Conservation (phyloP, 352 stramenopile genomes). For the Phytophthora foliorum region DNA sequence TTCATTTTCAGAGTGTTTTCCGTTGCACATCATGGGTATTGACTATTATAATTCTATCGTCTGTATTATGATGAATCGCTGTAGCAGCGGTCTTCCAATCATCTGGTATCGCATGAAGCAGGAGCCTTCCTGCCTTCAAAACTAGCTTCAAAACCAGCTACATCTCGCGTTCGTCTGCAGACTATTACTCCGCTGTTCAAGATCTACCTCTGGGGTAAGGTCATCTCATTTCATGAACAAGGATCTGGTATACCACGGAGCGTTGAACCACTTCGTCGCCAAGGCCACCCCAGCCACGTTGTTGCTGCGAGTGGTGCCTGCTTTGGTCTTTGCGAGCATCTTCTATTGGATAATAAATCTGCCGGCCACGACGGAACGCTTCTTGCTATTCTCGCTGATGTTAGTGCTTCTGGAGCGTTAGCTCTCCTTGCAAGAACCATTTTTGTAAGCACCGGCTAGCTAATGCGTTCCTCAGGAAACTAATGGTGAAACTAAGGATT, state of each 20-base stretch:
- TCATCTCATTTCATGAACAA: constrained; percentile 75
- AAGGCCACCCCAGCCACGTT: constrained; percentile 82
- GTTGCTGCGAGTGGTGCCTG: constrained; percentile 77
- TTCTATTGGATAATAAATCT: constrained; percentile 92
- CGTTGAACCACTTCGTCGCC: constrained; percentile 84
- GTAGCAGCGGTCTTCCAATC: constrained; percentile 58
- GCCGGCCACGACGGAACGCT: constrained; percentile 63
- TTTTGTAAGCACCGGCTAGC: too few species aligned
- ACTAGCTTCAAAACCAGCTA: background rate
- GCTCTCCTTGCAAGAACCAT: too few species aligned
- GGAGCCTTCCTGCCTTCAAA: constrained; percentile 29
- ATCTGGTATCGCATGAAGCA: constrained; percentile 58
- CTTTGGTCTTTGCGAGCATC: constrained; percentile 82
- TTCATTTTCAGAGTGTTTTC: background rate
- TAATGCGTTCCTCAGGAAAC: too few species aligned
- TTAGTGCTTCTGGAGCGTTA: too few species aligned
- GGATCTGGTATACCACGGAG: constrained; percentile 64
- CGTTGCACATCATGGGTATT: background rate
- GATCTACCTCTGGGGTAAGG: constrained; percentile 43
- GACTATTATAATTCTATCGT: constrained; percentile 17
- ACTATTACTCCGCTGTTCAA: constrained; percentile 37
- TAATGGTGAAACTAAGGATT: too few species aligned
- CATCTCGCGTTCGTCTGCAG: constrained; percentile 11
- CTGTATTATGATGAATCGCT: constrained; percentile 6
- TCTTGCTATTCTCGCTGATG: constrained; percentile 74